Evolutionary conservation across 805 yeast species (phyloP).

Genomic region (Suhomyces prunicola): DNA sequence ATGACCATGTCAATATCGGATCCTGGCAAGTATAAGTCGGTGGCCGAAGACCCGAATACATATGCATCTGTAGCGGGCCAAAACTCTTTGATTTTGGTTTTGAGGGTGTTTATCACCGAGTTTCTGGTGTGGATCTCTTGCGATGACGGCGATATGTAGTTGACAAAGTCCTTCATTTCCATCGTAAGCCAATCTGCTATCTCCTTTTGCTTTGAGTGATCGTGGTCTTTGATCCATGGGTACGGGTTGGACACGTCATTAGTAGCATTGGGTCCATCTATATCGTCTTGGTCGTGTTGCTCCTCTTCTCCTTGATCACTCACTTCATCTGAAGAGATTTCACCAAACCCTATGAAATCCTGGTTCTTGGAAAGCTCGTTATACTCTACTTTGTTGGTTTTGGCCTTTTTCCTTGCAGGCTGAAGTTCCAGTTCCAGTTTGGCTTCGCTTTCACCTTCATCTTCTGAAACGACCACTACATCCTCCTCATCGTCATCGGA

Average conservation of each 20-base stretch:
- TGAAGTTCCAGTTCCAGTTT: constrained; percentile 1
- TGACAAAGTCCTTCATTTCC: constrained; percentile 82
- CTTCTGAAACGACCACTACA: constrained; percentile 22
- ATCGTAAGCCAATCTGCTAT: constrained; percentile 82
- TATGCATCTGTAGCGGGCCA: constrained; percentile 82
- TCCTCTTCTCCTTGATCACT: constrained; percentile 22
- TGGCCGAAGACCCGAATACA: constrained; percentile 93
- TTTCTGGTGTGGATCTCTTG: constrained; percentile 70
- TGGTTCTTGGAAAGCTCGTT: constrained; percentile 44
- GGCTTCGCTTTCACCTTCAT: constrained; percentile 8
- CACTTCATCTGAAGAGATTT: constrained; percentile 39
- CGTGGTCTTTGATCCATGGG: constrained; percentile 80
- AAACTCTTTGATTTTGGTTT: constrained; percentile 45
- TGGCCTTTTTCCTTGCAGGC: constrained; percentile 10
- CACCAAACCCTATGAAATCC: constrained; percentile 57
- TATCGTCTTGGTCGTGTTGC: constrained; percentile 20
- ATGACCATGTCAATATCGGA: constrained; percentile 95
- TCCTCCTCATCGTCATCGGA: constrained; percentile 21
- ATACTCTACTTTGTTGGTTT: constrained; percentile 6
- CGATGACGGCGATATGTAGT: constrained; percentile 80
- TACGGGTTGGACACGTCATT: constrained; percentile 30
- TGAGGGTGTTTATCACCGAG: constrained; percentile 57
- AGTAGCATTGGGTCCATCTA: constrained; percentile 16
- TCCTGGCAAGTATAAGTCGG: constrained; percentile 89
- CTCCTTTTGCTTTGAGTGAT: constrained; percentile 72